Conservation (phyloP, 441 rosid species). For the Breynia disticha region DNA sequence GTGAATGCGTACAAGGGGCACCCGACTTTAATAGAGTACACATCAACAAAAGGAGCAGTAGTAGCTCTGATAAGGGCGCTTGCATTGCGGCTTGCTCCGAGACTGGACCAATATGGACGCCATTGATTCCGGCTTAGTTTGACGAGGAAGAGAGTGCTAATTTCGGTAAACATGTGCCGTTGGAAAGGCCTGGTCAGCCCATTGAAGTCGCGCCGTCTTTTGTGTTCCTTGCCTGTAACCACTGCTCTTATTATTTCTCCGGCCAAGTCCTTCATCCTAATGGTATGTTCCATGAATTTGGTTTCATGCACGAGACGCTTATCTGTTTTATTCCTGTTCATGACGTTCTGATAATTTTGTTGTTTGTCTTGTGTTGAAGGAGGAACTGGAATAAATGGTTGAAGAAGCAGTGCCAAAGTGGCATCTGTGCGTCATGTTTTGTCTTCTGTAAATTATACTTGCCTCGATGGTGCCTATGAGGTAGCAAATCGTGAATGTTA, state of each 20-base stretch:
- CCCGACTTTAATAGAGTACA: conserved; percentile 49
- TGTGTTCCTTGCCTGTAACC: conserved; percentile 67
- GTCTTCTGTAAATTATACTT: too few relatives aligned
- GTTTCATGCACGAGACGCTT: background rate
- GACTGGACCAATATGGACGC: conserved; percentile 83
- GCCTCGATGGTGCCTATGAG: too few relatives aligned
- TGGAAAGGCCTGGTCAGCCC: conserved; percentile 77
- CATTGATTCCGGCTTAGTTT: conserved; percentile 57
- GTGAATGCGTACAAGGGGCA: conserved; percentile 57
- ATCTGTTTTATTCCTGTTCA: background rate
- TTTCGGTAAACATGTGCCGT: conserved; percentile 48
- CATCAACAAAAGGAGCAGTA: conserved; percentile 71
- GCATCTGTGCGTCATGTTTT: too few relatives aligned
- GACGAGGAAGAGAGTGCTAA: conserved; percentile 32
- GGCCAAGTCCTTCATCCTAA: conserved; percentile 82
- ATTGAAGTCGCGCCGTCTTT: conserved; percentile 55
- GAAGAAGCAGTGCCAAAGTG: conserved; percentile 4
- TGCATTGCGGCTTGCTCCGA: conserved; percentile 54
- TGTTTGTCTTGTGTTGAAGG: conserved; percentile 26
- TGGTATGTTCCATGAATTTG: conserved; percentile 20
- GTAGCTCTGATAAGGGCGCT: conserved; percentile 67
- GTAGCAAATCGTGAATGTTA: too few relatives aligned
- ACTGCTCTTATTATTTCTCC: conserved; percentile 66
- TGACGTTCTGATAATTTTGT: background rate
- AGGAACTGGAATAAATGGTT: conserved; percentile 51